Conservation (phyloP, 2,329 filamentous ascomycete genomes). For the Sclerotinia nivalis region DNA sequence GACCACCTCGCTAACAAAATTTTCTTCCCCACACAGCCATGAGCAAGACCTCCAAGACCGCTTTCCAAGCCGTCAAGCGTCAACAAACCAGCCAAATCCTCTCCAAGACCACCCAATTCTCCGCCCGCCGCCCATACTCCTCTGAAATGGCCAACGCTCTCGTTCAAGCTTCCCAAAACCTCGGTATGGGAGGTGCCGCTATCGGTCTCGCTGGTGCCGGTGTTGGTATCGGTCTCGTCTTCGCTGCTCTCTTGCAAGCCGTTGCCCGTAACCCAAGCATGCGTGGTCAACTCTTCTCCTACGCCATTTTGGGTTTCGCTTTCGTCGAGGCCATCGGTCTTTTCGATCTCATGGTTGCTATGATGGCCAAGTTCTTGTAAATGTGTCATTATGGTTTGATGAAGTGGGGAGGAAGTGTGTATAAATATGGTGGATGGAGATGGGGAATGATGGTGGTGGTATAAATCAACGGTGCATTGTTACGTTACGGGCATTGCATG, state of each 20-base stretch:
- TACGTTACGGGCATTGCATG: constrained; percentile 34
- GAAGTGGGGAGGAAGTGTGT: constrained; percentile 7
- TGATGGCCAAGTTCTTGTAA: constrained; percentile 83
- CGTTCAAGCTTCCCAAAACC: constrained; percentile 88
- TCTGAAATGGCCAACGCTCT: constrained; percentile 86
- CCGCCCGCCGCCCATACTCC: constrained; percentile 66
- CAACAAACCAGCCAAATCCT: constrained; percentile 67
- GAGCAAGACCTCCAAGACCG: constrained; percentile 30
- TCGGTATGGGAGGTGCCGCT: constrained; percentile 85
- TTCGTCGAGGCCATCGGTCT: constrained; percentile 92
- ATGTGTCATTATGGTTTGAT: constrained; percentile 20
- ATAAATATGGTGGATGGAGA: constrained; percentile 22
- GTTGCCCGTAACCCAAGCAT: constrained; percentile 93
- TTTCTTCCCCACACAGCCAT: constrained; percentile 43
- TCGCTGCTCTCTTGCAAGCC: constrained; percentile 84
- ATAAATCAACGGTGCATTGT: constrained; percentile 18
- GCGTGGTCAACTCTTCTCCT: constrained; percentile 93
- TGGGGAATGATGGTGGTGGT: constrained; percentile 17
- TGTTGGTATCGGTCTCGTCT: constrained; percentile 95
- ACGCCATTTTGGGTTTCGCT: constrained; percentile 93
- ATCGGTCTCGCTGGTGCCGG: constrained; percentile 90
- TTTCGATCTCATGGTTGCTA: constrained; percentile 88
- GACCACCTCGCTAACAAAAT: constrained; percentile 35
- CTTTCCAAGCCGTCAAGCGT: constrained; percentile 59
- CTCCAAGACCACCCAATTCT: constrained; percentile 48